Base-by-base conservation (phyloP, 345 rosid species). In the Lagerstroemia speciosa region DNA sequence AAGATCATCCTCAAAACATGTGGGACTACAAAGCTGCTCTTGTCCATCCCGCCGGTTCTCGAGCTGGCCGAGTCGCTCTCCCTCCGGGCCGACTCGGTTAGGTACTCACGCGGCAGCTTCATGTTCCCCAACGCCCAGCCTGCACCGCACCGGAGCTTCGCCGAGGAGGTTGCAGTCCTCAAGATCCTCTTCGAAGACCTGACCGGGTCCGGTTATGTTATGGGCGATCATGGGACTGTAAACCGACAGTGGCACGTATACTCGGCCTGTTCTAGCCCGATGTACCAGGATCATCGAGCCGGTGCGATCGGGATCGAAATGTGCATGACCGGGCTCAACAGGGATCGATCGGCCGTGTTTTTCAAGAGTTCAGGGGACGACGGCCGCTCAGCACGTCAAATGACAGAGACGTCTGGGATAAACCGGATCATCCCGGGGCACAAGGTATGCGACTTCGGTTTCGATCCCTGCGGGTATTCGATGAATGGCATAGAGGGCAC, bases 71-170 rank as follows among this genome's bases (percentile, higher is more conserved):
- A 27, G 26, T 78, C 82, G 4, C 81, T 89, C 73, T 77, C 87
- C 5, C 84, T 89, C 6, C 30, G 67, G 19, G 79, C 83, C 22
- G 74, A 66, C 52, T 64, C 76, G 4, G 91, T 85, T 24, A 77
- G 75, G 65, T 91, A 91, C 87, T 69, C 93, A 19, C 88, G 96
- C 38, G 97, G 97, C 77, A 85, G 78, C 81, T 91, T 91, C 83
- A 87, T 87, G 62, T 91, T 88, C 76, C 97, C 97, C 9, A 71
- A 72, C 43, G 73, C 74, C 64, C 97, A 91, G 66, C 95, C 92
- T 0, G 78, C 80, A 58, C 97, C 97, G 24, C 92, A 91, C 77
- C 86, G 91, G 1, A 82, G 76, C 83, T 89, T 91, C 74, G 66
- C 84, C 24, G 91, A 89, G 30, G 96, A 91, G 72, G 86, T 87